phyloP scores from a whole-genome alignment of 768 basidiomycete species.

The Gymnopilus dilepis region DNA sequence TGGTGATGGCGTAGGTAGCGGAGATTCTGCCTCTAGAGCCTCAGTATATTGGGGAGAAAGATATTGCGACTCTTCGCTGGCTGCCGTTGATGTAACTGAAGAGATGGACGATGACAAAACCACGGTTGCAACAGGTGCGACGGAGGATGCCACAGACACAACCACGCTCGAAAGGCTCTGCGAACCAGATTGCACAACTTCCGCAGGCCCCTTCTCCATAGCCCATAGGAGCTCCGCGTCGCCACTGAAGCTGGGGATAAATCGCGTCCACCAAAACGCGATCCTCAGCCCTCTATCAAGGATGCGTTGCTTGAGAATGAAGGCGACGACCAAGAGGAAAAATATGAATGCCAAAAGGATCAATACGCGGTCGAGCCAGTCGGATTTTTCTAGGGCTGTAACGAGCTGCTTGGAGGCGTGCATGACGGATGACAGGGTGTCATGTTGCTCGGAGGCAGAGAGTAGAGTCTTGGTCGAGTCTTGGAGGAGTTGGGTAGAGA shows the following conservation, averaged over 20 bases:
- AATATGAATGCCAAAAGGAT: constrained; percentile 81
- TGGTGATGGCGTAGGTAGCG: not conserved
- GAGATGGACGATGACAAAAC: constrained; percentile 8
- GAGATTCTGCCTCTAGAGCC: not conserved
- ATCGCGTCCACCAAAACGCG: constrained; percentile 89
- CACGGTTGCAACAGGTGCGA: constrained; percentile 8
- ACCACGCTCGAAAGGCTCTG: constrained; percentile 15
- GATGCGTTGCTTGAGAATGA: constrained; percentile 87
- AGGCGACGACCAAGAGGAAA: constrained; percentile 84
- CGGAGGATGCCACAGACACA: constrained; percentile 18
- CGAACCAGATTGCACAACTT: constrained; percentile 9
- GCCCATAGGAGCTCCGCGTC: constrained; percentile 38
- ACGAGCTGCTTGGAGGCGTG: constrained; percentile 84
- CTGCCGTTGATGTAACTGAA: not conserved
- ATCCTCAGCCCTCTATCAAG: constrained; percentile 79
- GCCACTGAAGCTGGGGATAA: constrained; percentile 58
- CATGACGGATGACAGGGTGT: constrained; percentile 72
- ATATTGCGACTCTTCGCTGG: not conserved
- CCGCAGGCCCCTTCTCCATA: constrained; percentile 38
- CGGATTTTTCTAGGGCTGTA: constrained; percentile 85
- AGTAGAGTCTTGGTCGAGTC: constrained; percentile 78
- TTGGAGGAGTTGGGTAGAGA: constrained; percentile 86
- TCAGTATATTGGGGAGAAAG: not conserved
- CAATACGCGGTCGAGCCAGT: constrained; percentile 90
- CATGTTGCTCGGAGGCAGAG: constrained; percentile 78